Conservation (phyloP, 225 moss, liverwort and hornwort species). For the Physcomitrellopsis africana region DNA sequence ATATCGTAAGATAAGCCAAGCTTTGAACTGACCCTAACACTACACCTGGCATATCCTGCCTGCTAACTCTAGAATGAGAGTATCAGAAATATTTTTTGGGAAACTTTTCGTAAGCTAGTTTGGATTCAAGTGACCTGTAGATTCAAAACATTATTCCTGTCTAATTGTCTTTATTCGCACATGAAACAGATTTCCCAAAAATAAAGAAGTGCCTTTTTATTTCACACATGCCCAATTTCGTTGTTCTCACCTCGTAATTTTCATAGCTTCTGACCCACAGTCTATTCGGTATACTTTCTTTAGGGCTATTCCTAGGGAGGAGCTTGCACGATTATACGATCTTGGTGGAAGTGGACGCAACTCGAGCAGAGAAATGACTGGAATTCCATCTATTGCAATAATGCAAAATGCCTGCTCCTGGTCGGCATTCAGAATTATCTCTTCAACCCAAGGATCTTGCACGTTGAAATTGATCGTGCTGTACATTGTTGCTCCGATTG, state of each 20-base stretch:
- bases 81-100: not conserved
- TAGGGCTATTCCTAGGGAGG: conserved; percentile 46
- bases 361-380: conserved; percentile 63
- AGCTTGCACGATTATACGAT: conserved; percentile 57
- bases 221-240: not conserved
- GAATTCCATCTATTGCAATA: conserved; percentile 42
- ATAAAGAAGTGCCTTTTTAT: not conserved
- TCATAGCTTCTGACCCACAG: conserved; percentile 58
- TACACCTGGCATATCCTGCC: not conserved
- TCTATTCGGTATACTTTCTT: conserved; percentile 52
- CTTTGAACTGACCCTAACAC: not conserved
- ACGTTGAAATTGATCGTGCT: conserved; percentile 45
- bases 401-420: conserved; percentile 59
- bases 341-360: conserved; percentile 53
- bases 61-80: not conserved
- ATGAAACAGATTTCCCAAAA: conserved; percentile 1
- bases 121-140: not conserved
- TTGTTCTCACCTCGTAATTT: conserved; percentile 46
- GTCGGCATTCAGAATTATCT: conserved; percentile 45
- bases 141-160: conserved; percentile 1
- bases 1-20: conserved; percentile 20
- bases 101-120: not conserved
- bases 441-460: conserved; percentile 64
- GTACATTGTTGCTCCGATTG: conserved; percentile 60
- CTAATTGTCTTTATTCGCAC: conserved; percentile 11